Conservation (phyloP, 768 basidiomycete species). For the Leccinum subgranulosum region DNA sequence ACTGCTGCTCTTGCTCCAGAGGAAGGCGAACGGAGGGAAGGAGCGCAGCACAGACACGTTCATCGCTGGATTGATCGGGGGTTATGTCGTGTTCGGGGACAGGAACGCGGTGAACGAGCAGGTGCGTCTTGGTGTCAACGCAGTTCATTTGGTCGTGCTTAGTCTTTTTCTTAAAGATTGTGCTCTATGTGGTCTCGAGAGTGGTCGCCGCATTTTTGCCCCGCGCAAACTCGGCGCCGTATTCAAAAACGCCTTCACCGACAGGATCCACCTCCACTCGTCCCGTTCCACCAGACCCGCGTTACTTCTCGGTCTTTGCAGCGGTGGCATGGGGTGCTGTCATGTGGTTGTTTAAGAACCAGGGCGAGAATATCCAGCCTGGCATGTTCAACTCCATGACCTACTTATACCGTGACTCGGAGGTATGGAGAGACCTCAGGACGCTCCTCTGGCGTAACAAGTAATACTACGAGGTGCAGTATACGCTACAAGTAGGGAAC, state of each 20-base stretch:
- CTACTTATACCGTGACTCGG: constrained; percentile 93
- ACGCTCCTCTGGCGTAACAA: constrained; percentile 93
- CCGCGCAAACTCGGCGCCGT: constrained; percentile 53
- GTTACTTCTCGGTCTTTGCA: constrained; percentile 83
- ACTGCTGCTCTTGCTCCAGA: constrained; percentile 76
- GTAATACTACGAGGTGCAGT: constrained; percentile 28
- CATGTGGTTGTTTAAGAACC: constrained; percentile 92
- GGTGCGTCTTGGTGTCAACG: constrained; percentile 41
- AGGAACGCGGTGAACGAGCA: constrained; percentile 89
- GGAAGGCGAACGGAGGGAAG: constrained; percentile 77
- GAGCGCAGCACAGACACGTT: constrained; percentile 81
- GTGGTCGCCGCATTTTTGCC: constrained; percentile 91
- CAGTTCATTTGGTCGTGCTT: constrained; percentile 4
- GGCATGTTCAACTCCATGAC: constrained; percentile 97
- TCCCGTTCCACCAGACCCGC: constrained; percentile 80
- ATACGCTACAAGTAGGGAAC: neutral
- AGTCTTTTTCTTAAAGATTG: constrained; percentile 57
- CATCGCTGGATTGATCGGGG: constrained; percentile 88
- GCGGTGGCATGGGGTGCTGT: constrained; percentile 92
- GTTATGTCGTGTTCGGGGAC: constrained; percentile 85
- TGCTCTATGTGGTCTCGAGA: constrained; percentile 92
- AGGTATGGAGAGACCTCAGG: constrained; percentile 75
- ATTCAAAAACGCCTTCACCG: constrained; percentile 44
- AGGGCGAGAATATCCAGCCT: constrained; percentile 88
- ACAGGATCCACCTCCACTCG: constrained; percentile 44